These are phyloP conservation scores for Plenodomus lindquistii DNA, from an alignment of 2,329 filamentous ascomycete genomes.

Conservation along the genomic window DNA sequence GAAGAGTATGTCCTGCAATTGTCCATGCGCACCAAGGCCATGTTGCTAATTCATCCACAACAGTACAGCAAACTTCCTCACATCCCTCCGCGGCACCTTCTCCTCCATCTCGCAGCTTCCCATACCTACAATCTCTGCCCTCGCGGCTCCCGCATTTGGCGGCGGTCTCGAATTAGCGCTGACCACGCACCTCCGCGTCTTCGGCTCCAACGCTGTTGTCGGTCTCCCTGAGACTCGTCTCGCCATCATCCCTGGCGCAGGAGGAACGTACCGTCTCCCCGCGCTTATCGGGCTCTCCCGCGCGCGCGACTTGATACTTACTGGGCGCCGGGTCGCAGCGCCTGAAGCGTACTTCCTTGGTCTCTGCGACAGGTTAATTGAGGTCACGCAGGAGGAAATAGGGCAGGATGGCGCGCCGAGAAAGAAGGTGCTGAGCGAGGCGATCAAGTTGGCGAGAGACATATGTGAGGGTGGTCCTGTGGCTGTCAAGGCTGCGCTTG, in stretches of 20 bases:
- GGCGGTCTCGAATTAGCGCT: slow-evolving; percentile 93
- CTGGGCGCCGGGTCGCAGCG: slow-evolving; percentile 80
- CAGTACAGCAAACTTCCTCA: slow-evolving; percentile 80
- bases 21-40: background rate
- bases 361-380: slow-evolving; percentile 85
- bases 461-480: slow-evolving; percentile 91
- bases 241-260: slow-evolving; percentile 92
- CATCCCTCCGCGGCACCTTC: slow-evolving; percentile 76
- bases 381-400: slow-evolving; percentile 66
- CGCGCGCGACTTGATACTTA: slow-evolving; percentile 89
- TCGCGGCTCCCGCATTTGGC: slow-evolving; percentile 84
- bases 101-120: slow-evolving; percentile 72
- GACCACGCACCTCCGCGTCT: slow-evolving; percentile 84
- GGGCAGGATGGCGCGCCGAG: slow-evolving; percentile 59
- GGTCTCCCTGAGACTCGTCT: slow-evolving; percentile 90
- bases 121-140: slow-evolving; percentile 86
- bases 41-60: slow-evolving; percentile 8
- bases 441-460: slow-evolving; percentile 76
- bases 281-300: slow-evolving; percentile 76
- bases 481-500: slow-evolving; percentile 76
- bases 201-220: slow-evolving; percentile 76
- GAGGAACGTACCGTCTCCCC: slow-evolving; percentile 87
- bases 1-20: slow-evolving; percentile 65
- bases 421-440: slow-evolving; percentile 71
- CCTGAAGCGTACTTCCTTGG: slow-evolving; percentile 91